These are phyloP conservation scores for Melaleuca quinquenervia DNA, from an alignment of 345 rosid species.

Conservation along the genomic window DNA sequence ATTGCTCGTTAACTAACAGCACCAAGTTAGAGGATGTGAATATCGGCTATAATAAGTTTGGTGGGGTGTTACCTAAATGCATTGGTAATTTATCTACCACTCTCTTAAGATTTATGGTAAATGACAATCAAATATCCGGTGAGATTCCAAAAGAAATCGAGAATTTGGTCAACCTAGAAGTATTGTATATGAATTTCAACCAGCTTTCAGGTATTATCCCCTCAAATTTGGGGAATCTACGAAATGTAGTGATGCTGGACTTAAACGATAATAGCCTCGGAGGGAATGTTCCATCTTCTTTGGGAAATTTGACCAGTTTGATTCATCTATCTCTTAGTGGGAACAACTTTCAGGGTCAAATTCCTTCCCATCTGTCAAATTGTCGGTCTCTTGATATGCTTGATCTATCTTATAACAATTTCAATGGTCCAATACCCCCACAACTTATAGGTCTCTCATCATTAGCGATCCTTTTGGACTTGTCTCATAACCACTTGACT, in stretches of 20 bases:
- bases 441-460: not conserved
- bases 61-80: not conserved
- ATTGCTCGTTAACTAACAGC: not conserved
- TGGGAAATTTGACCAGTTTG: not conserved
- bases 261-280: accelerated
- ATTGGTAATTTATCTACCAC: not conserved
- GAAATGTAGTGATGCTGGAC: accelerated
- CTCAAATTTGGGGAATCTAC: not conserved
- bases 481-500: not conserved
- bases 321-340: accelerated
- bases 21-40: accelerated
- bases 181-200: accelerated
- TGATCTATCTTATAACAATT: accelerated
- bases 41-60: accelerated
- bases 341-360: not conserved
- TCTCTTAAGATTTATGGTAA: accelerated
- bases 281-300: not conserved
- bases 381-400: accelerated
- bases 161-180: not conserved
- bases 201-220: not conserved
- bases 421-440: not conserved
- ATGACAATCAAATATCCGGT: accelerated
- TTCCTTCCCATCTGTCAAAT: accelerated
- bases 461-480: not conserved
- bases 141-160: not conserved